Base-by-base conservation (phyloP, 2,329 filamentous ascomycete species). In the Nannizzia gypsea region DNA sequence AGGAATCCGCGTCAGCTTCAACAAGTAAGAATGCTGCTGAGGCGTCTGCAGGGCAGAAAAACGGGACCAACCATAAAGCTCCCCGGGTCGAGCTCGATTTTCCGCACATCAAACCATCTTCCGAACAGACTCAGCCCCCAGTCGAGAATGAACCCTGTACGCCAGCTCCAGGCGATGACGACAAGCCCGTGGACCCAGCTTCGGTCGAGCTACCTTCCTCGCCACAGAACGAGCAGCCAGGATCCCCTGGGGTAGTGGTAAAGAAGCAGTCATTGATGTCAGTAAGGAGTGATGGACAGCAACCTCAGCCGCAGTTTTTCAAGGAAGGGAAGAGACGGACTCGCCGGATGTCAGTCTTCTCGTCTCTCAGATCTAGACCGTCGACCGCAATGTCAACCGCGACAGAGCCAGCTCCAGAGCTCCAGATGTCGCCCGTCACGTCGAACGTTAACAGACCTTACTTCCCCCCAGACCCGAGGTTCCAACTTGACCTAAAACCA, bases 71-170 rank as follows among this genome's bases (percentile, higher is more conserved):
- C 54, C 54, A 42, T 15, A 56, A 40, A 38, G 22, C 54, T 22
- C 54, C 54, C 22, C 54, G 54, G 31, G 22, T 56, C 34, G 54
- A 56, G 54, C 54, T 56, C 54, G 54, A 56, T 24, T 13, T 56
- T 56, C 54, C 54, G 36, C 34, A 42, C 34, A 38, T 56, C 34
- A 28, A 55, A 36, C 52, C 54, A 13, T 38, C 52, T 2, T 17
- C 26, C 4, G 48, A 6, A 34, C 13, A 13, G 11, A 26, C 26
- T 3, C 48, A 34, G 48, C 26, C 17, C 48, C 26, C 28, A 9
- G 11, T 17, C 20, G 48, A 54, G n/a, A 54, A 17, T n/a, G 28
- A n/a, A 6, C 48, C 28, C 26, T 13, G 36, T 24, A 20, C 54
- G 15, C 31, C 54, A 22, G 31, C 28, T 20, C 22, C 8, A 20